phyloP scores from a whole-genome alignment of 768 basidiomycete species.

The Ramaria sp. region DNA sequence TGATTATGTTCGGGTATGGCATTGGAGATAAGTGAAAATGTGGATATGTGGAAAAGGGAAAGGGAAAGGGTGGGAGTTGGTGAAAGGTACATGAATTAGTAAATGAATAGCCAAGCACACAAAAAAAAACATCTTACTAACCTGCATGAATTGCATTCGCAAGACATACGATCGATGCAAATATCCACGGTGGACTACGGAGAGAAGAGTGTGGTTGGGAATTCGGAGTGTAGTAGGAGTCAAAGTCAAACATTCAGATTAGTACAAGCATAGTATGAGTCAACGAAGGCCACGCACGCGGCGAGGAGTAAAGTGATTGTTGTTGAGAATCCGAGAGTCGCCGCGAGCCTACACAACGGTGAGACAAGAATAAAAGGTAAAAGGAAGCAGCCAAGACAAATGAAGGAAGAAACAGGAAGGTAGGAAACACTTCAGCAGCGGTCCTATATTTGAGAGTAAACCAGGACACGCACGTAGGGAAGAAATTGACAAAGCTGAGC shows the following conservation, averaged over 20 bases:
- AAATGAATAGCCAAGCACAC: background rate
- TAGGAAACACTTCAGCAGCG: background rate
- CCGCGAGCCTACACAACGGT: constrained; percentile 29
- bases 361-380: no score
- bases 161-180: constrained; percentile 37
- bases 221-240: no score
- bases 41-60: no score
- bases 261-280: background rate
- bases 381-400: background rate
- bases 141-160: constrained; percentile 48
- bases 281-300: constrained; percentile 30
- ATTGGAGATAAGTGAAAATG: no score
- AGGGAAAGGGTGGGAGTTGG: no score
- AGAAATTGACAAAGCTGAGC: constrained; percentile 15
- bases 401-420: no score
- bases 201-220: no score
- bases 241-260: no score
- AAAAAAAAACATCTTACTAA: constrained; percentile 14
- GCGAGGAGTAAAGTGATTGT: constrained; percentile 49
- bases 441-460: background rate
- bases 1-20: no score
- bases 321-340: constrained; percentile 53
- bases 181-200: constrained; percentile 54
- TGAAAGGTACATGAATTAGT: no score
- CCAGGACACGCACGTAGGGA: constrained; percentile 24